Percentiles rank a stretch among this genome's conserved stretches.
Evolutionary conservation across 2,329 filamentous ascomycete species (phyloP).

Genomic region (Cladosporium cucumerinum): DNA sequence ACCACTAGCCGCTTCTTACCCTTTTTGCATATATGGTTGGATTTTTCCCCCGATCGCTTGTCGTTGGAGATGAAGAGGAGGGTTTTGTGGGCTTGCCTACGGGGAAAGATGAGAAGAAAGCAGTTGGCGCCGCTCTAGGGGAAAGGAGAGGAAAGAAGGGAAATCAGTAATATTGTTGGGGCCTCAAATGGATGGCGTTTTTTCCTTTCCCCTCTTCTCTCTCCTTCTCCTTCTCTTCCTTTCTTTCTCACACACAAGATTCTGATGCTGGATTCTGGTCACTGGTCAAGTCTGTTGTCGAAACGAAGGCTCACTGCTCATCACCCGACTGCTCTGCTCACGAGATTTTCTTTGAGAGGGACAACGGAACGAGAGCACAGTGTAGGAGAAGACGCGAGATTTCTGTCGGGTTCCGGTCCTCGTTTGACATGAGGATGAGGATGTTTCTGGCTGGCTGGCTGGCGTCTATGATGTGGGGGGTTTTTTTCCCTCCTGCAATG

Average conservation of each 20-base stretch:
- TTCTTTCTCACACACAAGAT: background rate
- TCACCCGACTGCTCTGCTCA: no score
- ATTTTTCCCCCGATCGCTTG: background rate
- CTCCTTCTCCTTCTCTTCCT: background rate
- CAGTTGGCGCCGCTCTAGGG: background rate
- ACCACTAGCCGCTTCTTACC: background rate
- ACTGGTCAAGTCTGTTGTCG: background rate
- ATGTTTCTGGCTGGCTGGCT: background rate
- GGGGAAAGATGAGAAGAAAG: background rate
- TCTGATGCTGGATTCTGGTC: background rate
- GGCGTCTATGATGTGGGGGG: background rate
- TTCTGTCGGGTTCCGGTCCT: no score
- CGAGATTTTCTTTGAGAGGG: no score
- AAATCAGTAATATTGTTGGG: background rate
- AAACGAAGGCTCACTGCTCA: background rate
- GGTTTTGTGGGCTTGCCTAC: background rate
- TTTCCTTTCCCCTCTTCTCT: background rate
- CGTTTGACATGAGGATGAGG: no score
- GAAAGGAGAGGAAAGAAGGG: background rate
- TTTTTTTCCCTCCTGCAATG: background rate
- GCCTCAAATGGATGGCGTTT: background rate
- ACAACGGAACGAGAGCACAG: no score
- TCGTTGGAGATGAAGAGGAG: background rate
- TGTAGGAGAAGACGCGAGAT: no score
- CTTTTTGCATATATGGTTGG: constrained; percentile 9